Base-by-base conservation (phyloP, 768 basidiomycete species). In the Panaeolus papilionaceus region DNA sequence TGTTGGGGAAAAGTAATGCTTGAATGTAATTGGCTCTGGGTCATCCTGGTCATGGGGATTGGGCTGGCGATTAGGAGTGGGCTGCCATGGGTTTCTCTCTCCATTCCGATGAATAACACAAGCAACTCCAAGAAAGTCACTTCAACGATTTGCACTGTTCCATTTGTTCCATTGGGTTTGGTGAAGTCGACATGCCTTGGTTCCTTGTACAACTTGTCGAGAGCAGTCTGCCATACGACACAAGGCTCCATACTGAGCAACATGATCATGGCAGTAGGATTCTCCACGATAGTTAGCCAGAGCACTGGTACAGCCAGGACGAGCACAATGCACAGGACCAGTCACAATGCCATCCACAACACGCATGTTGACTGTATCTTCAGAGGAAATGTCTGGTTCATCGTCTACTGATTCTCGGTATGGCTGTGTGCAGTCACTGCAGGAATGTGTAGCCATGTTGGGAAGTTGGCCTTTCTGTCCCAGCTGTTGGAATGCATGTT, bases 131-230 rank as follows among this genome's bases (percentile, higher is more conserved):
- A 69, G 42, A 16, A 74, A 44, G 51, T 42, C 66, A 23, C 18
- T 62, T 20, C 45, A 26, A 38, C 69, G 69, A 62, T 69, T 67
- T 4, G 51, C 28, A n/a, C 64, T 38, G 12, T 14, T 38, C 67
- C 71, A 64, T 42, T 66, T 71, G 26, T 68, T 61, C 75, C 75
- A 76, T 45, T 71, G 61, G 11, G 26, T 33, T 61, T 72, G 67
- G 68, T 76, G 76, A n/a, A 51, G 33, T 58, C 28, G 1, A 71
- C 75, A 77, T 8, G 76, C 75, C 39, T 73, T 67, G 38, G 74
- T 76, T 9, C 45, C 62, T 38, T n/a, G 11, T 18, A 70, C 54
- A 54, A 68, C 69, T n/a, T 12, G 23, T 23, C 61, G 65, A 4
- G 28, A 44, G 66, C 77, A 78, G 42, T 64, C 62, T 18, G 49